These are phyloP conservation scores for Trichomonas tenax DNA, from an alignment of 208 protist genomes.

Conservation along the genomic window DNA sequence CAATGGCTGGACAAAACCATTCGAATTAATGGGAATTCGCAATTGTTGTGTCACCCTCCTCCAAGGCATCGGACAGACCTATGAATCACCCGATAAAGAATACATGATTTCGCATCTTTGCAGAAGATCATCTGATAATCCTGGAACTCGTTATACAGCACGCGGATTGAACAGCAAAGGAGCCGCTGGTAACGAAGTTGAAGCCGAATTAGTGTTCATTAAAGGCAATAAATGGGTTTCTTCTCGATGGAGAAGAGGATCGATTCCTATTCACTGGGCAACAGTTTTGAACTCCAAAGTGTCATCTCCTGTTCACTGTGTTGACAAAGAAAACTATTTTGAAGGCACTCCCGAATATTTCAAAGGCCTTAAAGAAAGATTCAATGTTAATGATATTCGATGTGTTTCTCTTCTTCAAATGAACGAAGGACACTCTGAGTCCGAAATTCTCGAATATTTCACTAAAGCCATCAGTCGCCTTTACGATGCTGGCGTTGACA, in stretches of 20 bases:
- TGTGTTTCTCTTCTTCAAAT: not conserved
- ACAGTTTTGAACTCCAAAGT: not conserved
- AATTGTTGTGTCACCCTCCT: not conserved
- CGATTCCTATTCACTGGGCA: not conserved
- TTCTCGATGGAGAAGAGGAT: not conserved
- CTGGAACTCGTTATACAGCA: not conserved
- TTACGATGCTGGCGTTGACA: not conserved
- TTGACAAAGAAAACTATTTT: not conserved
- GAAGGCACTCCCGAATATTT: constrained; percentile 6
- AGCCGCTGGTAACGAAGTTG: not conserved
- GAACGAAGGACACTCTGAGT: not conserved
- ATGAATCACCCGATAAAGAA: not conserved
- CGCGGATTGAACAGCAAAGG: not conserved
- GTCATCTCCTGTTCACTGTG: not conserved
- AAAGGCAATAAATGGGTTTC: not conserved
- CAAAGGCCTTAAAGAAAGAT: not conserved
- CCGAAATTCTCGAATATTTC: not conserved
- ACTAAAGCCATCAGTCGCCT: not conserved
- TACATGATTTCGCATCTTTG: not conserved
- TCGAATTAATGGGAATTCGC: not conserved
- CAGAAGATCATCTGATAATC: not conserved
- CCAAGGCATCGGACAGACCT: not conserved
- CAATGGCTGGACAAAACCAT: not conserved
- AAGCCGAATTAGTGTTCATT: not conserved
- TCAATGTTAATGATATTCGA: not conserved